Base-by-base conservation (phyloP, 2,329 filamentous ascomycete species). In the Juglanconis sp. region DNA sequence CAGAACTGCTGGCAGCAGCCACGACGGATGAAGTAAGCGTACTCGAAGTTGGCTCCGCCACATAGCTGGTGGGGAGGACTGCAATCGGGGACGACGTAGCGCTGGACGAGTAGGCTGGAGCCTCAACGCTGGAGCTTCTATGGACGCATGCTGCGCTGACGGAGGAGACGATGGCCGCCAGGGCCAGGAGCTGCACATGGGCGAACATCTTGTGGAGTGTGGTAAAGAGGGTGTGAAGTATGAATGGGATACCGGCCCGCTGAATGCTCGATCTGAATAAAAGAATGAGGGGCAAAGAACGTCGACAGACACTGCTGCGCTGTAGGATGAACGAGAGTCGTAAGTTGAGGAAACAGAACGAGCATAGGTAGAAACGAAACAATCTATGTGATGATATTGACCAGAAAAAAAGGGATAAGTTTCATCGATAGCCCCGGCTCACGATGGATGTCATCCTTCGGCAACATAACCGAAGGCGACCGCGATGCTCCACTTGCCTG, bases 101-200 rank as follows among this genome's bases (percentile, higher is more conserved):
- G 24, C 46, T 32, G 44, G 59, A 57, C 8, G 34, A 30, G n/a
- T 31, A 24, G 6, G 48, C 40, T 9, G 56, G n/a, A 10, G 15
- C 32, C 6, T 52, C 32, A 11, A 54, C 15, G 40, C 38, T 38
- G n/a, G 53, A 49, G 44, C 54, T 46, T 13, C 57, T 42, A 2
- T 52, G 60, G 38, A 62, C 56, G 34, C 56, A 62, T n/a, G 56
- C 60, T 17, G 61, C 61, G 42, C 52, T 53, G 44, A 59, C 57
- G 10, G 49, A 57, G 40, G 53, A 47, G 30, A 60, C n/a, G 34
- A 49, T 50, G 30, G 48, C 44, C 24, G 46, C 53, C 50, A 63
- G 40, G 46, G 61, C 49, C 44, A 59, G 11, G 5, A 63, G 38
- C 13, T 63, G 61, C 9, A 53, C 54, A 4, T 38, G 35, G 17